Conservation (phyloP, 768 basidiomycete genomes). For the Strobilomyces confusus region DNA sequence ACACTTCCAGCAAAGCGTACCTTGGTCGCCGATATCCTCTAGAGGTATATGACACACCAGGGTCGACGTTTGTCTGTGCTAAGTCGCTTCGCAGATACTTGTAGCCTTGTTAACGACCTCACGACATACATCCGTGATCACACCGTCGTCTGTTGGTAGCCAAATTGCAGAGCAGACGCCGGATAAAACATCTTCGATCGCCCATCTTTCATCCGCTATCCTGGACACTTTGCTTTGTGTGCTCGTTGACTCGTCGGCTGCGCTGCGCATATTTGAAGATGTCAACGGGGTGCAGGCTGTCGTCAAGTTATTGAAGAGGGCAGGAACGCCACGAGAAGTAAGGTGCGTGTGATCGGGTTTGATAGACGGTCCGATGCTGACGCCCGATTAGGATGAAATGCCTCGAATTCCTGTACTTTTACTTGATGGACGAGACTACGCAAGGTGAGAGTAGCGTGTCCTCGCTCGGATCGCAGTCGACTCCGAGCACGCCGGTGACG, state of each 20-base stretch:
- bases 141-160: constrained; percentile 11
- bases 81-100: constrained; percentile 49
- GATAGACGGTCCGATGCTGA: constrained; percentile 12
- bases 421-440: constrained; percentile 78
- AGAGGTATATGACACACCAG: constrained; percentile 46
- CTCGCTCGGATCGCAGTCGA: constrained; percentile 26
- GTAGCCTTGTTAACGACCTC: constrained; percentile 68
- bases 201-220: constrained; percentile 64
- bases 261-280: constrained; percentile 76
- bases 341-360: constrained; percentile 69
- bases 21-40: constrained; percentile 65
- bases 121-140: constrained; percentile 48
- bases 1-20: constrained; percentile 61
- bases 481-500: constrained; percentile 30
- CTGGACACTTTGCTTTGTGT: constrained; percentile 85
- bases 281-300: constrained; percentile 74
- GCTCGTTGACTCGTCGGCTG: constrained; percentile 78
- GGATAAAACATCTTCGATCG: constrained; percentile 16
- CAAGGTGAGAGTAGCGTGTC: constrained; percentile 1
- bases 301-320: constrained; percentile 84
- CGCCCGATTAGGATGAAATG: constrained; percentile 78
- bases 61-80: constrained; percentile 2
- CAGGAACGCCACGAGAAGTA: constrained; percentile 82
- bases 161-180: constrained; percentile 14
- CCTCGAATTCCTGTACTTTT: constrained; percentile 92